Conservation (phyloP, 2,329 filamentous ascomycete species). For the Nothophaeocryptopus gaeumannii region DNA sequence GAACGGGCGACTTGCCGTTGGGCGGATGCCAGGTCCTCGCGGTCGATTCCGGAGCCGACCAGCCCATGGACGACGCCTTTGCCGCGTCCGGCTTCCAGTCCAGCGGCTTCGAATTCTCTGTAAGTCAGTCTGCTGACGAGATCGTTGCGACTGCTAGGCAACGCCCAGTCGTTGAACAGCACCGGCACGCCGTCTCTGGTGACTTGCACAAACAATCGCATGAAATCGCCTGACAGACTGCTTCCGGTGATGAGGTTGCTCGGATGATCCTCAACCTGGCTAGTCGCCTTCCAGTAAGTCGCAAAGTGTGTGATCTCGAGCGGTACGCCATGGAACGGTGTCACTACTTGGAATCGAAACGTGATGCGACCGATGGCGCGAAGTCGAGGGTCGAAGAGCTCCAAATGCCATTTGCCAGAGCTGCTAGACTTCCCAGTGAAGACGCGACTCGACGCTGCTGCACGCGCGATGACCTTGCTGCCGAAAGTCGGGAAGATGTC, state of each 20-base stretch:
- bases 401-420: slow-evolving; percentile 77
- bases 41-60: slow-evolving; percentile 28
- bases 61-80: slow-evolving; percentile 29
- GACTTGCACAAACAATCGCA: slow-evolving; percentile 85
- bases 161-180: slow-evolving; percentile 80
- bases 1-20: slow-evolving; percentile 69
- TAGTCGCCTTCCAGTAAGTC: slow-evolving; percentile 98
- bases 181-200: slow-evolving; percentile 85
- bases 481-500: slow-evolving; percentile 97
- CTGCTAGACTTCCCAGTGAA: slow-evolving; percentile 75
- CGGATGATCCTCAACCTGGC: slow-evolving; percentile 80
- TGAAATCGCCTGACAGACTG: slow-evolving; percentile 92
- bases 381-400: slow-evolving; percentile 87
- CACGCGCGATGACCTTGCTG: slow-evolving; percentile 94
- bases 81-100: slow-evolving; percentile 29
- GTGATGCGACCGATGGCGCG: slow-evolving; percentile 89
- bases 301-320: slow-evolving; percentile 97
- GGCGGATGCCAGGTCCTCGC: slow-evolving; percentile 57
- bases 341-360: slow-evolving; percentile 94
- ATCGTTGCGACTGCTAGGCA: slow-evolving; percentile 55
- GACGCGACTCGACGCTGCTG: slow-evolving; percentile 81
- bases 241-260: slow-evolving; percentile 90
- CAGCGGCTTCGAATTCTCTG: slow-evolving; percentile 62
- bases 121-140: slow-evolving; percentile 76
- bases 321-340: slow-evolving; percentile 87